Base-by-base conservation (phyloP, 2,329 filamentous ascomycete genomes). In the Aschersonia sp. region DNA sequence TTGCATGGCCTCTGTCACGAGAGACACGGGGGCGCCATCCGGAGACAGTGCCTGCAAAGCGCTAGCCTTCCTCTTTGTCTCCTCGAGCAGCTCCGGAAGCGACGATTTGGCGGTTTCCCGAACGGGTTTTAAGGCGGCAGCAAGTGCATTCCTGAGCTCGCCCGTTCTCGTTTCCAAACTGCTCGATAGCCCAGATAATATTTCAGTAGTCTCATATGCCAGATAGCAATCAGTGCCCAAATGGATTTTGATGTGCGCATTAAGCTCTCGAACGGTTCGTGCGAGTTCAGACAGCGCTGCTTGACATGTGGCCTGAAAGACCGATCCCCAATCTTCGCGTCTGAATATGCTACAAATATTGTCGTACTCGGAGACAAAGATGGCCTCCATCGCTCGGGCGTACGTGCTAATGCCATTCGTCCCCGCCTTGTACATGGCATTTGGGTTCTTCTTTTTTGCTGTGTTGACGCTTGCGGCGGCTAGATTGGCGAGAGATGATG, bases 391-490 rank as follows among this genome's bases (percentile, higher is more conserved):
- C 0, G 84, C 86, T 57, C 83, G 81, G 0, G 87, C 85, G 61
- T 98, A 98, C 37, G 84, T 87, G 3, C 84, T 82, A 50, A 98
- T 94, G 5, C 88, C 90, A 63, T 92, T 97, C 29, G 86, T 92
- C 11, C 89, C 90, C 50, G 85, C 76, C 50, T 82, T 81, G 63
- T 98, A 98, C 8, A 94, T 78, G 3, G 86, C 85, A 60, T 90
- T 87, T 1, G 83, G 75, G 47, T 81, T 81, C 66, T 86, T 87
- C 63, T 87, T 85, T 63, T 87, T 89, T 29, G 85, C 75, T 45
- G 88, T 83, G 70, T 87, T 83, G 61, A 94, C 71, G 33, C 88
- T 94, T 12, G 90, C 90, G 41, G 86, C 81, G 3, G 92, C 86
- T 43, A 97, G 72, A 60, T 94, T 97, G 51, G 86, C 81, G 53